Base-by-base conservation (phyloP, 1,284 basidiomycete genomes). In the Ganoderma resinaceum region DNA sequence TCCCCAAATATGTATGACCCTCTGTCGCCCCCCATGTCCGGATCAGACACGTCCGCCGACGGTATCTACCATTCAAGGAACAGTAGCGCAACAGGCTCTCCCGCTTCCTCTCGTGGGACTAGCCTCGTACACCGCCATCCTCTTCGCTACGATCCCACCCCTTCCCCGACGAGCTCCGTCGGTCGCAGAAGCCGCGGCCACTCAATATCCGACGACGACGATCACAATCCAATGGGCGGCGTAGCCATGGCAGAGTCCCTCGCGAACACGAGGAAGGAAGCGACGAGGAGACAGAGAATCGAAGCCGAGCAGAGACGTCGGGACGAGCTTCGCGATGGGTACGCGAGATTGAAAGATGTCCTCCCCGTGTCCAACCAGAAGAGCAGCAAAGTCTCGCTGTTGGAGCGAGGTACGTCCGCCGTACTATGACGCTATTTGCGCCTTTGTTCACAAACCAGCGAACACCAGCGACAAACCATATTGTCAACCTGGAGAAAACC, bases 321-420 rank as follows among this genome's bases (percentile, higher is more conserved):
- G 72, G 93, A 96, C 78, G 94, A 95, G 81, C 85, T 96, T 67
- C 86, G 94, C 71, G 93, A 95, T 75, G 95, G 94, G 26, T 96
- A 96, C 80, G 90, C 92, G 43, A 89, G 92, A 76, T 84, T 96
- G 77, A 95, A 95, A 81, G 93, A 94, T 70, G 92, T 92, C 33
- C 84, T 96, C 6, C 95, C 95, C 2, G 85, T 90, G 59, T 93
- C 92, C 18, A 95, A 93, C 80, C 94, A 95, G 84, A 94, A 95
- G 81, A 91, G 90, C 77, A 94, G 92, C 83, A 96, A 96, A 79
- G 91, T 94, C n/a, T 92, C 90, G 37, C 81, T 96, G 64, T 84
- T 96, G 66, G 95, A 96, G 80, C 86, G 95, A 85, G 93, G 94
- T 95, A 76, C 70, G 87, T 80, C 53, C 64, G 43, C 37, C 66